A percentile compares a stretch with the other conserved stretches of the same genome.
These are phyloP conservation scores for Umbilicus rupestris DNA, from an alignment of 164 flowering plant species.

Conservation along the genomic window DNA sequence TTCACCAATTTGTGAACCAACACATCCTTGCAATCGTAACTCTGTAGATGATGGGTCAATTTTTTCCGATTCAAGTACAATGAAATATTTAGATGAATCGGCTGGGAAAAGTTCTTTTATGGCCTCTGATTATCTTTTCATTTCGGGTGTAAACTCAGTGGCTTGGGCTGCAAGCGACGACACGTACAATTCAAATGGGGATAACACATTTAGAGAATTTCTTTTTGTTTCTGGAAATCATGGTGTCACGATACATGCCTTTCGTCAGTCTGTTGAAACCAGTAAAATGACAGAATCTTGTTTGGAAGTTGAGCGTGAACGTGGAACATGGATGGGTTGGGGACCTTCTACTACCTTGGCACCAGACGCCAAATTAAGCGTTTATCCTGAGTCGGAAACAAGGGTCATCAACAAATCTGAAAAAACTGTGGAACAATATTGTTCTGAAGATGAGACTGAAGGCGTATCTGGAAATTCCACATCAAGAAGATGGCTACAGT, in stretches of 20 bases:
- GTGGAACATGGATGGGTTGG: conserved; percentile 91
- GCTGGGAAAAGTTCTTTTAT: conserved; percentile 18
- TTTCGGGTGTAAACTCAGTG: conserved; percentile 68
- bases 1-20: not conserved
- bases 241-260: conserved; percentile 82
- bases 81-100: conserved; percentile 17
- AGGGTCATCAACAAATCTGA: conserved; percentile 8
- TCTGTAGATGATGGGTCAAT: conserved; percentile 20
- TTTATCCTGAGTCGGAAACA: conserved; percentile 9
- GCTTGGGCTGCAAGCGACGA: conserved; percentile 87
- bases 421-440: conserved; percentile 12
- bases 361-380: conserved; percentile 15
- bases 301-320: conserved; percentile 22
- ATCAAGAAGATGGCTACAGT: conserved; percentile 63
- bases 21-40: not conserved
- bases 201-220: conserved; percentile 47
- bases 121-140: conserved; percentile 25
- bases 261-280: conserved; percentile 25
- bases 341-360: conserved; percentile 39
- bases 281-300: conserved; percentile 13
- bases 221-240: conserved; percentile 66
- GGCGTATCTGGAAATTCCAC: conserved; percentile 16
- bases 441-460: conserved; percentile 13
- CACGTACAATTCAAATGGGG: conserved; percentile 41
- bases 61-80: conserved; percentile 27